Evolutionary conservation across 2,329 filamentous ascomycete species (phyloP).

Genomic region (Aspergillus ustus): DNA sequence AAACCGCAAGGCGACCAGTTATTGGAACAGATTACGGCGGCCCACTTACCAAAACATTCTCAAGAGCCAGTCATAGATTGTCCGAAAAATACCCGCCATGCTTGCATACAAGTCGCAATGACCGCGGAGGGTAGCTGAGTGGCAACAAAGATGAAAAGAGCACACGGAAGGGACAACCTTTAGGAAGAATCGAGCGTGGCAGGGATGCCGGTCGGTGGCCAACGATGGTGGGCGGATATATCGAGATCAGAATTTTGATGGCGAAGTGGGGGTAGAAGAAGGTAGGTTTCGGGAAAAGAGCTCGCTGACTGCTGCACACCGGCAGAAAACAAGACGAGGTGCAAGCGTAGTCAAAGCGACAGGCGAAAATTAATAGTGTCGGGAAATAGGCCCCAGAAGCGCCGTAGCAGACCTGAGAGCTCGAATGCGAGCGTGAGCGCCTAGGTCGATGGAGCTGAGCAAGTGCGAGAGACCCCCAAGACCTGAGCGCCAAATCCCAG

Average conservation of each 20-base stretch:
- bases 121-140: background rate
- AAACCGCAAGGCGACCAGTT: constrained; percentile 22
- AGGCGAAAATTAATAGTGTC: constrained; percentile 17
- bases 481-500: constrained; percentile 15
- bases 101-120: constrained; percentile 27
- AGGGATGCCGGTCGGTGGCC: constrained; percentile 13
- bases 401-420: constrained; percentile 15
- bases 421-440: background rate
- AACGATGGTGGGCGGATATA: constrained; percentile 22
- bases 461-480: constrained; percentile 14
- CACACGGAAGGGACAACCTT: background rate
- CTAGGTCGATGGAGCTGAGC: constrained; percentile 9
- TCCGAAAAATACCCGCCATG: constrained; percentile 92
- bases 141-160: constrained; percentile 13
- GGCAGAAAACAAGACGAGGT: constrained; percentile 20
- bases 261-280: constrained; percentile 25
- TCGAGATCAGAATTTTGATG: constrained; percentile 27
- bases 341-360: constrained; percentile 22
- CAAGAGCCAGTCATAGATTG: constrained; percentile 97
- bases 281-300: constrained; percentile 22
- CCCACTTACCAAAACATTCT: constrained; percentile 88
- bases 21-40: constrained; percentile 27
- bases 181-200: background rate
- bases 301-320: constrained; percentile 18
- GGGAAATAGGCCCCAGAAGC: constrained; percentile 16